Evolutionary conservation across 2,329 filamentous ascomycete genomes (phyloP).

Genomic region (Diaporthe eres): DNA sequence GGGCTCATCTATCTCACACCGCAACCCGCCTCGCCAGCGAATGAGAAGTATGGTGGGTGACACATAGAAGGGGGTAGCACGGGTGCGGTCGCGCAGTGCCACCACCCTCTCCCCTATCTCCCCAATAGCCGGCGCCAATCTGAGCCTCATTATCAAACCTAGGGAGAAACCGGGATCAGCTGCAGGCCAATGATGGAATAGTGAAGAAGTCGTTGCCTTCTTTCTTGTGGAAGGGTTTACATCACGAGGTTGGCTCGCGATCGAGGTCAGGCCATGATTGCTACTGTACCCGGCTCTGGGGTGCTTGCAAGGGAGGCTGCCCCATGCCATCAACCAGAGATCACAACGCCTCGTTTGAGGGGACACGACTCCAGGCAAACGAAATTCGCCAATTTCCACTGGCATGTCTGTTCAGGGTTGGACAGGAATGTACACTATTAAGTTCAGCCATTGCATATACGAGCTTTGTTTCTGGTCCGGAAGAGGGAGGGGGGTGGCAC

Average conservation of each 20-base stretch:
- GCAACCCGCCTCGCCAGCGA: background rate
- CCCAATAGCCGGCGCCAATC: conserved; percentile 5
- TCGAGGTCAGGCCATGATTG: background rate
- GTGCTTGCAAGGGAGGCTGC: background rate
- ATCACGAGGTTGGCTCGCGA: background rate
- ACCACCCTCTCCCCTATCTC: background rate
- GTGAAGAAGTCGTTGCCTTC: too few relatives aligned
- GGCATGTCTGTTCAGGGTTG: background rate
- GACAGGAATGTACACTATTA: background rate
- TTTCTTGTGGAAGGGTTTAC: background rate
- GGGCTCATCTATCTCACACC: conserved; percentile 4
- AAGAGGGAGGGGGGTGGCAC: background rate
- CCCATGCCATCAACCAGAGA: background rate
- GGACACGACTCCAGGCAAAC: background rate
- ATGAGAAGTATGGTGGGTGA: background rate
- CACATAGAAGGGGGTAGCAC: background rate
- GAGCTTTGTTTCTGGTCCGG: background rate
- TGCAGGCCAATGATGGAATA: background rate
- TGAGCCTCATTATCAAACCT: conserved; percentile 6
- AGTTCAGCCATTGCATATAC: too few relatives aligned
- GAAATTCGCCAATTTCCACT: background rate
- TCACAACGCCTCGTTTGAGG: background rate
- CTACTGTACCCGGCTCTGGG: background rate
- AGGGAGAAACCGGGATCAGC: conserved; percentile 4
- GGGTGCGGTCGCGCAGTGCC: background rate